Evolutionary conservation across 2,329 filamentous ascomycete genomes (phyloP).

Genomic region (Proliferodiscus dingleyae): DNA sequence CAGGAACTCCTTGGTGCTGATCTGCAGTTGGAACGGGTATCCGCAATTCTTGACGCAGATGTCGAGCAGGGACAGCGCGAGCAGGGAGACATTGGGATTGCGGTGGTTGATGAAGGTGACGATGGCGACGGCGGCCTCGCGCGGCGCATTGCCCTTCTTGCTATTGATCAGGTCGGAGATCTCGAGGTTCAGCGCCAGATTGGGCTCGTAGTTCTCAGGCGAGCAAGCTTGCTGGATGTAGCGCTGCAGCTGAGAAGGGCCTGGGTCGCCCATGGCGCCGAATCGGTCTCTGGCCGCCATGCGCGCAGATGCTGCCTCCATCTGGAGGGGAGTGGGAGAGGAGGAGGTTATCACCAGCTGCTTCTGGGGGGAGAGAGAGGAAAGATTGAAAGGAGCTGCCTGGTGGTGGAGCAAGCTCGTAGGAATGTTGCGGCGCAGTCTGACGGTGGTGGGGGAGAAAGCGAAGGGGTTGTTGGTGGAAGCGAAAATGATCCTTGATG

Average conservation of each 20-base stretch:
- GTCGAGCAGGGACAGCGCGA: conserved; percentile 88
- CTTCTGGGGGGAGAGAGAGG: not conserved
- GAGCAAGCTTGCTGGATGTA: conserved; percentile 96
- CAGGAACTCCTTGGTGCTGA: conserved; percentile 97
- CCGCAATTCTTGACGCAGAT: conserved; percentile 99
- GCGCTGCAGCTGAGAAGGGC: conserved; percentile 83
- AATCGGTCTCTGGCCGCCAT: conserved; percentile 95
- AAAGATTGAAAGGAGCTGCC: conserved; percentile 5
- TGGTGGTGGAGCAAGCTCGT: conserved; percentile 13
- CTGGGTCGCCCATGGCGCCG: conserved; percentile 71
- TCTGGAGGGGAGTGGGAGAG: conserved; percentile 37
- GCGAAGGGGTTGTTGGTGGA: not conserved
- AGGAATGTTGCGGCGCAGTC: conserved; percentile 13
- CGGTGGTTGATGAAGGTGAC: conserved; percentile 94
- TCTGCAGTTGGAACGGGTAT: conserved; percentile 97
- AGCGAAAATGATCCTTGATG: not conserved
- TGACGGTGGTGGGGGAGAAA: conserved; percentile 7
- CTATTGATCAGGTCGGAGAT: conserved; percentile 94
- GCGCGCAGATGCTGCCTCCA: conserved; percentile 95
- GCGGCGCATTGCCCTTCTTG: conserved; percentile 93
- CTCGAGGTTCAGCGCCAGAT: conserved; percentile 92
- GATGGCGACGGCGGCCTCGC: conserved; percentile 89
- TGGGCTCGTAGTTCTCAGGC: conserved; percentile 95
- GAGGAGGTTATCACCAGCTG: conserved; percentile 18
- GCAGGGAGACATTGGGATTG: conserved; percentile 88